phyloP scores from a whole-genome alignment of 2,329 filamentous ascomycete species.

The Nannizziopsis arthrosporioides region DNA sequence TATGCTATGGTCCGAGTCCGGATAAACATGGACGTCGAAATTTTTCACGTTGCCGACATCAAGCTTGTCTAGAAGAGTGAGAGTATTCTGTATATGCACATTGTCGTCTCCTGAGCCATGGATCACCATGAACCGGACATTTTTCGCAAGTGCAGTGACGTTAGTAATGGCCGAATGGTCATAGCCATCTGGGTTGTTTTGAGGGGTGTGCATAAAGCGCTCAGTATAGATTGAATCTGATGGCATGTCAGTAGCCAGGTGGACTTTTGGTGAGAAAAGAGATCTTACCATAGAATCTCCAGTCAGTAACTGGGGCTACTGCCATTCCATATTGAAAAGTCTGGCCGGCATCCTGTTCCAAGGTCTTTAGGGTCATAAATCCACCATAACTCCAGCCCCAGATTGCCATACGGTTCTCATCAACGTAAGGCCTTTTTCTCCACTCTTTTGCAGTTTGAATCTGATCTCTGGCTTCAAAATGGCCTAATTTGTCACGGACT shows the following conservation, averaged over 20 bases:
- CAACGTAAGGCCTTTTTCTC: conserved; percentile 70
- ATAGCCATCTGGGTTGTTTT: conserved; percentile 70
- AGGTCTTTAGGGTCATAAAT: conserved; percentile 86
- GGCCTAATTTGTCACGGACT: conserved; percentile 70
- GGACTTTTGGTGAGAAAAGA: not conserved
- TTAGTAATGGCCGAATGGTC: conserved; percentile 62
- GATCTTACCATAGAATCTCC: conserved; percentile 66
- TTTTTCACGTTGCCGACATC: conserved; percentile 75
- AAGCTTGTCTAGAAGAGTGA: conserved; percentile 74
- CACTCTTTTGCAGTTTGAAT: conserved; percentile 81
- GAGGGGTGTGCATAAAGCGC: conserved; percentile 91
- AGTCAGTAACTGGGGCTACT: conserved; percentile 96
- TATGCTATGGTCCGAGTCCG: conserved; percentile 90
- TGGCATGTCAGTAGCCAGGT: conserved; percentile 2
- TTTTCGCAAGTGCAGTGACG: conserved; percentile 57
- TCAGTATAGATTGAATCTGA: conserved; percentile 80
- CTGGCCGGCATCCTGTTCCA: conserved; percentile 76
- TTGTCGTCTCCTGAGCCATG: conserved; percentile 96
- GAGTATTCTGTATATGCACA: conserved; percentile 90
- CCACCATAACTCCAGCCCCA: conserved; percentile 99
- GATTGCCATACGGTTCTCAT: conserved; percentile 70
- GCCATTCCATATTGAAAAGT: conserved; percentile 98
- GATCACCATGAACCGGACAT: conserved; percentile 85
- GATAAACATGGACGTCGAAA: conserved; percentile 93
- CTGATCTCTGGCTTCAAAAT: conserved; percentile 78